Evolutionary conservation across 2,329 filamentous ascomycete genomes (phyloP).

Genomic region (Arthrobotrys entomopaga): DNA sequence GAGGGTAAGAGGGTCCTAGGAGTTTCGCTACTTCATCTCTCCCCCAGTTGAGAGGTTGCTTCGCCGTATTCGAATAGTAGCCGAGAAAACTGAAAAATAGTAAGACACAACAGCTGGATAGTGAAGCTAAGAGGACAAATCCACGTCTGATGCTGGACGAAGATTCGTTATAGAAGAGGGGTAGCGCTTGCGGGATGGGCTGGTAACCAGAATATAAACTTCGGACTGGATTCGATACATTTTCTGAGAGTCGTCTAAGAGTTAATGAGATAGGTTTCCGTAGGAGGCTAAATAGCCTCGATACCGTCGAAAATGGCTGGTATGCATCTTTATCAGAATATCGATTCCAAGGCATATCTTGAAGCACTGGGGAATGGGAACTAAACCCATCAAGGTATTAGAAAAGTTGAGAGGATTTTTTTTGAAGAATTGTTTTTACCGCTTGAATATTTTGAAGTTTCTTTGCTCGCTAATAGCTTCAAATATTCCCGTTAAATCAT

Average conservation of each 20-base stretch:
- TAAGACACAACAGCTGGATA: conserved; percentile 4
- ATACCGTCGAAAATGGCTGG: not conserved
- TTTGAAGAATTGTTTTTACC: not conserved
- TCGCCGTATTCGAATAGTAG: conserved; percentile 1
- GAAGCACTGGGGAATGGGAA: not conserved
- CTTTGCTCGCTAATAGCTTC: not conserved
- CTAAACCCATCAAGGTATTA: not conserved
- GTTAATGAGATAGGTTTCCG: not conserved
- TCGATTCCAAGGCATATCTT: not conserved
- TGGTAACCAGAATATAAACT: conserved; percentile 10
- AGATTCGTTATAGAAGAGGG: not conserved
- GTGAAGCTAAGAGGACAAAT: conserved; percentile 2
- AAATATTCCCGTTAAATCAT: too few relatives aligned
- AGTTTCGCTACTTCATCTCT: conserved; percentile 18
- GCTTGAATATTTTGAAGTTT: not conserved
- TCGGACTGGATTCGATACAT: not conserved
- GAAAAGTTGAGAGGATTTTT: not conserved
- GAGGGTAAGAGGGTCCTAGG: conserved; percentile 24
- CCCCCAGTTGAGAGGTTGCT: conserved; percentile 1
- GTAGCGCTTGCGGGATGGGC: conserved; percentile 22
- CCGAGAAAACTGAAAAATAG: not conserved
- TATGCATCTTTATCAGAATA: not conserved
- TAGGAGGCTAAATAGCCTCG: not conserved
- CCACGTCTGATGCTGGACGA: not conserved
- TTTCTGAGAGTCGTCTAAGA: conserved; percentile 3